These are phyloP conservation scores for Globisporangium nagaii DNA, from an alignment of 352 stramenopile species.

Conservation along the genomic window DNA sequence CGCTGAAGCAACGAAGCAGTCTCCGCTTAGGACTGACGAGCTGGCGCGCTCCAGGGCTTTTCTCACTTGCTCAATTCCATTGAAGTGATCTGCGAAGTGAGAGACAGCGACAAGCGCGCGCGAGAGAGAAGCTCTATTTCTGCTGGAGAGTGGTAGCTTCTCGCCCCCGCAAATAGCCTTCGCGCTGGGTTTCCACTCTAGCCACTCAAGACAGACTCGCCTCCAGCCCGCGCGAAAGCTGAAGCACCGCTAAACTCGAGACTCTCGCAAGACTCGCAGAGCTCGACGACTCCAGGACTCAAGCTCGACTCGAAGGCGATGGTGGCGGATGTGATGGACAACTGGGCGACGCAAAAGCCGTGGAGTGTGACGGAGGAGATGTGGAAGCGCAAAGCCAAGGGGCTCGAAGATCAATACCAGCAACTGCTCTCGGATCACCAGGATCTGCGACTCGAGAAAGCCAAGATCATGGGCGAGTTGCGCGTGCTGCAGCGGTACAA, in stretches of 20 bases:
- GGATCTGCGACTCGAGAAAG: conserved; percentile 59
- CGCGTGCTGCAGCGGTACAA: conserved; percentile 72
- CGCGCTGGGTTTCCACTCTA: neutral
- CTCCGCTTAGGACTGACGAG: neutral
- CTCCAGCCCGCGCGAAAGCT: no score
- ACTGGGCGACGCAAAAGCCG: conserved; percentile 42
- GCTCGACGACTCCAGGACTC: no score
- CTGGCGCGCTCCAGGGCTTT: no score
- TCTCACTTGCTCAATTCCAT: neutral
- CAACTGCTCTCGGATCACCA: conserved; percentile 59
- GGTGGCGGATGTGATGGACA: conserved; percentile 43
- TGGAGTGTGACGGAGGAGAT: conserved; percentile 76
- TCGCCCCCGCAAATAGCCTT: conserved; percentile 2
- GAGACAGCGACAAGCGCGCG: neutral
- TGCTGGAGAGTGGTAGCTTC: neutral
- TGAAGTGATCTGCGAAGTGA: neutral
- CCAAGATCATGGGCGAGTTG: conserved; percentile 60
- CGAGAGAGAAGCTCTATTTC: neutral
- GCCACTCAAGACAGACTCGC: no score
- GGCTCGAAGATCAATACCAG: conserved; percentile 67
- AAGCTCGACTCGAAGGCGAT: neutral
- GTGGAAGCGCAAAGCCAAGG: conserved; percentile 70
- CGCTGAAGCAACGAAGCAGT: neutral
- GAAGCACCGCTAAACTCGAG: neutral
- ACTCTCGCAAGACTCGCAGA: neutral